Base-by-base conservation (phyloP, 106 monocot species). In the Allium fistulosum region DNA sequence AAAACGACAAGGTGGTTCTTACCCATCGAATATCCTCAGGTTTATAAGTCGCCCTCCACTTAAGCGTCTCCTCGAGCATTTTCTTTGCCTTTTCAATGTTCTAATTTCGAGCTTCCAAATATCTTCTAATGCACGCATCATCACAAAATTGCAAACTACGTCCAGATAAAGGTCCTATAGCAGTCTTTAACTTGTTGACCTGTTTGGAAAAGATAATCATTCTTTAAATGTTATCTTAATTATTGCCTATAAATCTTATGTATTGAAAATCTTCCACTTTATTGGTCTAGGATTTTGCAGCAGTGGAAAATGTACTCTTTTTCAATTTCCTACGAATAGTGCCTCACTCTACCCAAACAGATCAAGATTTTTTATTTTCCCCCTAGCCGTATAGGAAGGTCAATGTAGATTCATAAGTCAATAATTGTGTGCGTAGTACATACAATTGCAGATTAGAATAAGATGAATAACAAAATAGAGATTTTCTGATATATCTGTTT, bases 1-100 rank as follows among this genome's bases (percentile, higher is more conserved):
- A n/a, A 46, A 12, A 56, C 2, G 17, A 11, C 11, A 37, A 37
- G 37, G 26, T 4, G 22, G 11, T 14, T 22, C 51, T 70, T 74
- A 94, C 90, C 94, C 94, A 94, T 49, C 79, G 80, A 50, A 87
- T 94, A 47, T 94, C 87, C 59, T 94, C 90, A 10, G 94, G 90
- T 70, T 75, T 87, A 64, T 74, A 90, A 59, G 65, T 80, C 69
- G 76, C 62, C 73, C 90, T 87, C 94, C 94, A 94, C 57, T 77
- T 84, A 9, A 94, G 66, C 46, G 82, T 90, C 26, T 87, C 94
- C 72, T 94, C 84, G 51, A 94, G 70, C 94, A 94, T 94, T 67
- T 90, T 86, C 53, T 62, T 87, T 6, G 94, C 71, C 68, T 94
- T 90, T 4, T 78, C 78, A 49, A 90, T 70, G 48, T 90, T 85